Conservation (phyloP, 179 eudicot species). For the Vitellaria paradoxa region DNA sequence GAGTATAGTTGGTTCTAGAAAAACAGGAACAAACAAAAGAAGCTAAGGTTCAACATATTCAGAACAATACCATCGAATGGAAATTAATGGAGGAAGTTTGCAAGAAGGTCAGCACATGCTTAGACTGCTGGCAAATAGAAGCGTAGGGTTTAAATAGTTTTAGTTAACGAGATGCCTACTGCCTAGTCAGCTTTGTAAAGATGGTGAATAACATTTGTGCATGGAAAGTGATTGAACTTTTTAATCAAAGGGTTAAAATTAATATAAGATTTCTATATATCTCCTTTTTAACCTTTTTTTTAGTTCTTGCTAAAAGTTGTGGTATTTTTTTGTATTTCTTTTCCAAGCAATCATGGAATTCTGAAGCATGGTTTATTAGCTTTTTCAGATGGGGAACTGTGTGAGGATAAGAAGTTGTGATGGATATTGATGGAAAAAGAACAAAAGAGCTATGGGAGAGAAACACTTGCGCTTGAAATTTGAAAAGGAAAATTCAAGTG, state of each 20-base stretch:
- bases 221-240: slow-evolving; percentile 20
- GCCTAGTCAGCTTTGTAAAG: slow-evolving; percentile 20
- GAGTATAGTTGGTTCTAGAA: too few relatives aligned
- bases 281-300: background rate
- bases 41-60: background rate
- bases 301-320: background rate
- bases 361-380: slow-evolving; percentile 27
- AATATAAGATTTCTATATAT: background rate
- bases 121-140: background rate
- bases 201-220: slow-evolving; percentile 20
- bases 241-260: slow-evolving; percentile 4
- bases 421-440: slow-evolving; percentile 17
- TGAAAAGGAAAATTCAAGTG: slow-evolving; percentile 23
- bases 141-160: slow-evolving; percentile 21
- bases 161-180: slow-evolving; percentile 16
- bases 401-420: slow-evolving; percentile 30
- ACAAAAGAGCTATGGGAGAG: background rate
- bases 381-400: slow-evolving; percentile 24
- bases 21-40: background rate
- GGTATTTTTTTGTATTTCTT: background rate
- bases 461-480: slow-evolving; percentile 23
- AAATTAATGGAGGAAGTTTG: background rate
- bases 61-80: background rate
- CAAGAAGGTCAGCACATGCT: background rate
- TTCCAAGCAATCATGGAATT: slow-evolving; percentile 23